Percentiles rank a stretch among this genome's conserved stretches.
Evolutionary conservation across 305 asterid genomes (phyloP).

Genomic region (Fraxinus xanthoxyloides): DNA sequence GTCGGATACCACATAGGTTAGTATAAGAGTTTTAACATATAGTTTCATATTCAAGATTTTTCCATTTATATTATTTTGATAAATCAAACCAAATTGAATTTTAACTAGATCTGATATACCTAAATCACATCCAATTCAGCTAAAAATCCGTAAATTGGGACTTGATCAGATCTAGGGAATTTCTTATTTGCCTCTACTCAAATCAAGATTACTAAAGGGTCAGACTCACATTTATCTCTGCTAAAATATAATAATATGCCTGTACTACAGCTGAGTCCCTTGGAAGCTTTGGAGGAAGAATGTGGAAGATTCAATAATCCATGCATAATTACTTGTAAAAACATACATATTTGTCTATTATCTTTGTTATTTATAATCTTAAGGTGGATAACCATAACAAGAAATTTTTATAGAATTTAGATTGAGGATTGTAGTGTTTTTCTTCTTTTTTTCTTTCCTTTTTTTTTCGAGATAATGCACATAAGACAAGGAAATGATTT

Average conservation of each 20-base stretch:
- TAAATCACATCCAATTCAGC: not conserved
- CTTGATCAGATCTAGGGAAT: not conserved
- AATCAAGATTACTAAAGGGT: not conserved
- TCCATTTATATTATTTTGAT: not conserved
- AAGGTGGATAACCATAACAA: not conserved
- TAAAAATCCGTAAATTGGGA: not conserved
- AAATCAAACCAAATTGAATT: not conserved
- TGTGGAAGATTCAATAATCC: not conserved
- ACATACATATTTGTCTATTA: not conserved
- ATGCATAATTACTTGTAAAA: not conserved
- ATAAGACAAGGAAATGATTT: not conserved
- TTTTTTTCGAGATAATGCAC: not conserved
- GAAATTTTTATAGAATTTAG: not conserved
- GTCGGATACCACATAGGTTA: not conserved
- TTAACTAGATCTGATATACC: not conserved
- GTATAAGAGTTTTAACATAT: not conserved
- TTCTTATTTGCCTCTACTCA: not conserved
- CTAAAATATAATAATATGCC: not conserved
- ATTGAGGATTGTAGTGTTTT: not conserved
- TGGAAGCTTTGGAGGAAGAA: not conserved
- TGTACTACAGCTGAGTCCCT: not conserved
- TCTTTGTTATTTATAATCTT: not conserved
- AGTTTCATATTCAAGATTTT: not conserved
- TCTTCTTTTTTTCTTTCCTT: no score
- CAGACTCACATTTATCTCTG: not conserved